A percentile compares a stretch with the other conserved stretches of the same genome.
These are phyloP conservation scores for Blastocystis sp. DNA, from an alignment of 352 stramenopile genomes.

Conservation along the genomic window DNA sequence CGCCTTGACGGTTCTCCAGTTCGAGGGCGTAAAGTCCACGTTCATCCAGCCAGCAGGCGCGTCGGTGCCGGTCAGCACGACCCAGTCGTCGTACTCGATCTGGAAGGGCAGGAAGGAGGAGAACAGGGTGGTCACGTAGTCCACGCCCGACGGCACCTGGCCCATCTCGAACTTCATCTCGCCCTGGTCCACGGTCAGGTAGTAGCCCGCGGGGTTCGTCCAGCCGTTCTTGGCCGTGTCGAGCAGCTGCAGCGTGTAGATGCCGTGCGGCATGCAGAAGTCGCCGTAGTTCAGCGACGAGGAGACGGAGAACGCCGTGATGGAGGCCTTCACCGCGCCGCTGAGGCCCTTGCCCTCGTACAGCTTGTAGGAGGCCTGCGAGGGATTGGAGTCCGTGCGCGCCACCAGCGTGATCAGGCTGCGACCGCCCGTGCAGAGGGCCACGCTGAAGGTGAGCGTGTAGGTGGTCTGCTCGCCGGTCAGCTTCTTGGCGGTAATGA, in stretches of 20 bases:
- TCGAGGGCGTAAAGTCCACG: constrained; percentile 23
- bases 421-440: constrained; percentile 4
- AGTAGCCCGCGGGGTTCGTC: background rate
- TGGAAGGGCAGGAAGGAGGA: constrained; percentile 20
- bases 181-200: background rate
- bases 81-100: constrained; percentile 22
- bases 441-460: background rate
- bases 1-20: constrained; percentile 16
- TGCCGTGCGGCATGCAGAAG: background rate
- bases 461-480: background rate
- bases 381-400: background rate
- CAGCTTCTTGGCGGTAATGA: constrained; percentile 49
- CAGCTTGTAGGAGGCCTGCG: constrained; percentile 47
- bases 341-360: background rate
- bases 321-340: background rate
- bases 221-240: constrained; percentile 3
- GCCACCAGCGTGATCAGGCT: constrained; percentile 9
- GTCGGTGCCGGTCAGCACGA: background rate
- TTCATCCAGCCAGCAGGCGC: constrained; percentile 6
- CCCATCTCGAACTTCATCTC: background rate
- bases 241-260: constrained; percentile 1
- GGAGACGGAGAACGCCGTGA: background rate
- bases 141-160: background rate
- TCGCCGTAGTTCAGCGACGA: background rate
- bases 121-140: background rate